Evolutionary conservation across 345 rosid genomes (phyloP).

Genomic region (Lepidium aucheri): DNA sequence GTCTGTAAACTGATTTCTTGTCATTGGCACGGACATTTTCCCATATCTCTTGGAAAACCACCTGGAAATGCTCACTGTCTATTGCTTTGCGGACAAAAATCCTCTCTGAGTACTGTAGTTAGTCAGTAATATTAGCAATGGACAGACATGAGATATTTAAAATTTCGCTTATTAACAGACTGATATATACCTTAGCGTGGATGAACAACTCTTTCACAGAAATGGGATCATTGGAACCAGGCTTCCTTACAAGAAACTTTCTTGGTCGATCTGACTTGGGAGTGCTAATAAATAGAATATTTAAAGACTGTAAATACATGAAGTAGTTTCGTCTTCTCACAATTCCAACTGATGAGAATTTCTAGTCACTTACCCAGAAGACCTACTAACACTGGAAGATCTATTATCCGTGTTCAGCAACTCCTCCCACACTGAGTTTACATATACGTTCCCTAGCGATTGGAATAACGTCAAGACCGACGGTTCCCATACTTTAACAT

Average conservation of each 20-base stretch:
- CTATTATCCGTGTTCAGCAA: slow-evolving; percentile 35
- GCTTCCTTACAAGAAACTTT: slow-evolving; percentile 46
- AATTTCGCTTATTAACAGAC: neutral
- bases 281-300: slow-evolving; percentile 29
- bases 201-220: slow-evolving; percentile 69
- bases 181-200: slow-evolving; percentile 55
- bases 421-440: slow-evolving; percentile 83
- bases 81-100: slow-evolving; percentile 38
- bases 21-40: slow-evolving; percentile 60
- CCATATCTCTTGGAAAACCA: slow-evolving; percentile 48
- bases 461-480: slow-evolving; percentile 67
- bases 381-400: slow-evolving; percentile 27
- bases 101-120: slow-evolving; percentile 57
- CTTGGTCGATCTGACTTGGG: slow-evolving; percentile 37
- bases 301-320: slow-evolving; percentile 18
- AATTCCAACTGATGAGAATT: neutral
- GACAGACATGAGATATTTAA: neutral
- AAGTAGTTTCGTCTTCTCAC: neutral
- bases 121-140: neutral
- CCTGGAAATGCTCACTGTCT: slow-evolving; percentile 36
- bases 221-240: slow-evolving; percentile 46
- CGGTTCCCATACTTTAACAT: slow-evolving; percentile 80
- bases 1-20: slow-evolving; percentile 60
- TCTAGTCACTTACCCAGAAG: slow-evolving; percentile 38
- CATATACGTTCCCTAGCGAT: slow-evolving; percentile 57